Conservation (phyloP, 768 basidiomycete genomes). For the Macrolepiota fuliginosa region DNA sequence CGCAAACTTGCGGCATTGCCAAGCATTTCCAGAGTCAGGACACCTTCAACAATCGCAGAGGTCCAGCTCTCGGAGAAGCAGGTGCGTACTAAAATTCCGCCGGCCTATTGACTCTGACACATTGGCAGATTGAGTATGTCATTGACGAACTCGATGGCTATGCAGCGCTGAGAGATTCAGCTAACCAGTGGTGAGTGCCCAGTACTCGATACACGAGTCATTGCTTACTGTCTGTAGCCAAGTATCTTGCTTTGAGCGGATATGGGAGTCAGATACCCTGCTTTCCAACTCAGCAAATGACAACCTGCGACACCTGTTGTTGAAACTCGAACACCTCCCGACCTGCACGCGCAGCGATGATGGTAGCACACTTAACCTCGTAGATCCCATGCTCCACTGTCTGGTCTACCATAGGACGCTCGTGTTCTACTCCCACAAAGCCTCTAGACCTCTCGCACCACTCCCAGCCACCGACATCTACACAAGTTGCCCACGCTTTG, state of each 20-base stretch:
- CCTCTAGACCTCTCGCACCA: slow-evolving; percentile 24
- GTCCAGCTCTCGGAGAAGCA: slow-evolving; percentile 37
- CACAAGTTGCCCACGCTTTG: slow-evolving; percentile 36
- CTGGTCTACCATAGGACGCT: slow-evolving; percentile 40
- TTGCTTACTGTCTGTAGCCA: slow-evolving; percentile 30
- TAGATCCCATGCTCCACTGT: slow-evolving; percentile 39
- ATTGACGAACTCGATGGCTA: slow-evolving; percentile 50
- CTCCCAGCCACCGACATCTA: slow-evolving; percentile 32
- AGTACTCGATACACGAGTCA: background rate
- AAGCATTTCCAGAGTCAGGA: slow-evolving; percentile 30
- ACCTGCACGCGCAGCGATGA: slow-evolving; percentile 16
- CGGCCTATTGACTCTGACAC: background rate
- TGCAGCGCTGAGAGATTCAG: slow-evolving; percentile 35
- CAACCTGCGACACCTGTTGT: background rate
- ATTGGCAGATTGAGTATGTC: slow-evolving; percentile 40
- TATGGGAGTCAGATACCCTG: slow-evolving; percentile 42
- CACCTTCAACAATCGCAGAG: slow-evolving; percentile 29
- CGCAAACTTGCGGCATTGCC: slow-evolving; percentile 20
- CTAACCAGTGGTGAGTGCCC: slow-evolving; percentile 32
- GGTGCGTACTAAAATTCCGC: slow-evolving; percentile 23
- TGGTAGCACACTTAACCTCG: slow-evolving; percentile 24
- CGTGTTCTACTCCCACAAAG: slow-evolving; percentile 23
- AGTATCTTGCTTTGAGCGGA: slow-evolving; percentile 55
- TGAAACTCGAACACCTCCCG: background rate
- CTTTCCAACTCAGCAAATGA: slow-evolving; percentile 15